phyloP scores from a whole-genome alignment of 2,329 filamentous ascomycete genomes.

The Fusarium buharicum region DNA sequence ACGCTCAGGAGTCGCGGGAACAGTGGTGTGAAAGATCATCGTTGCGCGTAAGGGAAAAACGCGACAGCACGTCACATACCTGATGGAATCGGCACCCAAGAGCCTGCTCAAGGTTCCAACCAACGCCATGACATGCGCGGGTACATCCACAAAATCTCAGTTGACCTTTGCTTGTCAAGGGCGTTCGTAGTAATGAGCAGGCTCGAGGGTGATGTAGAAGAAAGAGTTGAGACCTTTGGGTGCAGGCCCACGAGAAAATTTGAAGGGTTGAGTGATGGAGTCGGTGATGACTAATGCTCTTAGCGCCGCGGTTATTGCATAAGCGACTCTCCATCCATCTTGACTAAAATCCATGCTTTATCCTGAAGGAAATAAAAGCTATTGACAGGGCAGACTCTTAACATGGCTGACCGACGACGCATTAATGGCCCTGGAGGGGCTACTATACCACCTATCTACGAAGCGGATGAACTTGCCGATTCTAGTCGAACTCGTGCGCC shows the following conservation, averaged over 20 bases:
- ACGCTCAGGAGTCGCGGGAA: conserved; percentile 72
- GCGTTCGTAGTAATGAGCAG: neutral
- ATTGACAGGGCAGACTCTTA: conserved; percentile 8
- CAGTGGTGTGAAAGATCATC: conserved; percentile 68
- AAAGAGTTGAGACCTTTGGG: conserved; percentile 18
- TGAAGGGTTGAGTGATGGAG: conserved; percentile 31
- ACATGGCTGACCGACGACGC: conserved; percentile 85
- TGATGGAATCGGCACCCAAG: conserved; percentile 8
- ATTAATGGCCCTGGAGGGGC: conserved; percentile 87
- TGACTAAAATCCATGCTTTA: conserved; percentile 36
- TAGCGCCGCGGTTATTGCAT: conserved; percentile 31
- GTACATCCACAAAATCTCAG: neutral
- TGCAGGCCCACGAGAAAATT: conserved; percentile 34
- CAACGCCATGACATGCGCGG: neutral
- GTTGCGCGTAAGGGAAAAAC: conserved; percentile 46
- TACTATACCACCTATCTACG: conserved; percentile 79
- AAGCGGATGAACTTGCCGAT: conserved; percentile 57
- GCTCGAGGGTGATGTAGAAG: conserved; percentile 26
- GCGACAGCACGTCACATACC: conserved; percentile 40
- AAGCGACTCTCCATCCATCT: conserved; percentile 13
- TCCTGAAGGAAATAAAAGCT: neutral
- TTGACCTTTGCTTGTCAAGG: neutral
- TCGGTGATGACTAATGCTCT: conserved; percentile 35
- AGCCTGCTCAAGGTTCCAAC: neutral
- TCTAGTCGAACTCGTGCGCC: conserved; percentile 67